Evolutionary conservation across 345 rosid genomes (phyloP), one percentile per base, ranked within the genome.

Genomic region (Acer campestre): DNA sequence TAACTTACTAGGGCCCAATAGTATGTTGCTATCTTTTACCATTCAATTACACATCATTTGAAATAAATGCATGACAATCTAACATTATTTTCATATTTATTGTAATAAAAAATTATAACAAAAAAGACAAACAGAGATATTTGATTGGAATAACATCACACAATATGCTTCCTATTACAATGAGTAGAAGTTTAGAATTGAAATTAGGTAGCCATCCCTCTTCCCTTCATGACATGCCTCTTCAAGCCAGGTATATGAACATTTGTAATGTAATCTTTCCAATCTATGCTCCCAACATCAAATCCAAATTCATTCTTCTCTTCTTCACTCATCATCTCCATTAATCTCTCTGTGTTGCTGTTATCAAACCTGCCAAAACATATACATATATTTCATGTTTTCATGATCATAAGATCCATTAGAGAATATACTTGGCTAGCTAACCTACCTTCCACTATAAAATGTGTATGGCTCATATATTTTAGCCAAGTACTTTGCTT

Each of bases 381-480:
- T 4, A 35, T 4, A 35, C 0, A 31, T 31, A 31, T 3, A 35
- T 35, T 35, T 35, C 38, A 35, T 35, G 38, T 35, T 25, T 1
- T 25, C 27, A 25, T 25, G 27, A 25, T 25, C 27, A 25, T 25
- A 25, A 25, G 27, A 25, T 25, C 27, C 27, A 25, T 25, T 25
- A 25, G 27, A 25, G 27, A 25, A 25, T 25, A 25, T 25, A 35
- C 38, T 35, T 35, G 0, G 38, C 38, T 35, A 35, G 38, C 38
- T 35, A 35, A 35, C 38, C 5, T 67, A 93, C 97, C 98, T 90
- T 86, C 99, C 98, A 44, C 90, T 86, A 77, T 96, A 92, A 75
- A 94, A 94, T 68, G 98, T 83, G 83, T 92, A 96, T 18, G 98
- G 99, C 83, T 91, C 91, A 25, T 95, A 95, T 44, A 92, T 87